These are phyloP conservation scores for Podosphaera xanthii DNA, from an alignment of 2,329 filamentous ascomycete species.

Conservation along the genomic window DNA sequence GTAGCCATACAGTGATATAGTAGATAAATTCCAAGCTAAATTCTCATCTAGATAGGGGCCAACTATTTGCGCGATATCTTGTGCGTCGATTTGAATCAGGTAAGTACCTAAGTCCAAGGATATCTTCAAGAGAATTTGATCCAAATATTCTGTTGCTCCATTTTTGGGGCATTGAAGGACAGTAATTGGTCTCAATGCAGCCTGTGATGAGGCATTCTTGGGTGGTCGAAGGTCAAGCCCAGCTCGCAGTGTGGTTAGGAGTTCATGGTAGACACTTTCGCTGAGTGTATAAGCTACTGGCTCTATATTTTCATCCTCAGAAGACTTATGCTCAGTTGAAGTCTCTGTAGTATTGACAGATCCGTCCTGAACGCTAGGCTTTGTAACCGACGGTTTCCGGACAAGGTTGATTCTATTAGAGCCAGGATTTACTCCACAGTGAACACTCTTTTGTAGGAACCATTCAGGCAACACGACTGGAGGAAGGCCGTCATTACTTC, in stretches of 20 bases:
- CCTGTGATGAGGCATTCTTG: slow-evolving; percentile 19
- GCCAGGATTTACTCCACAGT: slow-evolving; percentile 5
- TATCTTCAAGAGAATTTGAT: slow-evolving; percentile 37
- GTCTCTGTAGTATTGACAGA: background rate
- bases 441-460: slow-evolving; percentile 31
- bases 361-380: background rate
- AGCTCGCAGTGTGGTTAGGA: slow-evolving; percentile 26
- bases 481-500: slow-evolving; percentile 19
- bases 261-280: slow-evolving; percentile 15
- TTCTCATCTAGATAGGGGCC: slow-evolving; percentile 47
- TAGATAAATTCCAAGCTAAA: slow-evolving; percentile 21
- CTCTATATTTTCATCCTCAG: background rate
- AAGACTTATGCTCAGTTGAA: no score
- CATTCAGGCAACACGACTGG: slow-evolving; percentile 30
- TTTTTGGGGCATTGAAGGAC: slow-evolving; percentile 35
- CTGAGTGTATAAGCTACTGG: slow-evolving; percentile 10
- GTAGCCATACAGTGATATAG: slow-evolving; percentile 32
- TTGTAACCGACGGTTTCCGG: background rate
- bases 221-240: slow-evolving; percentile 23
- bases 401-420: slow-evolving; percentile 2
- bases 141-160: slow-evolving; percentile 29
- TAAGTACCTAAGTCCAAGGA: slow-evolving; percentile 40
- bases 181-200: slow-evolving; percentile 27
- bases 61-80: slow-evolving; percentile 45
- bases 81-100: slow-evolving; percentile 42